Percentiles rank a stretch among this genome's conserved stretches.
Conservation (phyloP, 768 basidiomycete genomes). For the Podaxis sp. region DNA sequence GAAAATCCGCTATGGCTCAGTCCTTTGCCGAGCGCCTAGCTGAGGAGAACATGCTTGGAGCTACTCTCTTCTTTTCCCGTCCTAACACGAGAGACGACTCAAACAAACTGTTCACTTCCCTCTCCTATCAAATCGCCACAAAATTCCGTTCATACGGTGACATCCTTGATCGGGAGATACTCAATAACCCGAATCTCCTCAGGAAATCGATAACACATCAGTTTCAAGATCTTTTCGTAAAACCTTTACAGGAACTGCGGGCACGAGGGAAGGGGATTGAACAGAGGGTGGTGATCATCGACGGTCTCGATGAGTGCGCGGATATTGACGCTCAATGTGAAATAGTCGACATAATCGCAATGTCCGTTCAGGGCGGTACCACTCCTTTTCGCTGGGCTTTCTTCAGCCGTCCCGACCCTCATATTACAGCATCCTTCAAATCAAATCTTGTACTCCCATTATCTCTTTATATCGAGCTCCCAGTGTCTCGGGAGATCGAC, state of each 20-base stretch:
- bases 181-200: not conserved
- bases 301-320: conserved; percentile 18
- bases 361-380: not conserved
- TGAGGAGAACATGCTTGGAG: not conserved
- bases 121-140: not conserved
- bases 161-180: not conserved
- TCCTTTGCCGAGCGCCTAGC: not conserved
- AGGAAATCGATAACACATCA: not conserved
- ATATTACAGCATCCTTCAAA: conserved; percentile 9
- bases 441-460: not conserved
- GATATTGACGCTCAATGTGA: not conserved
- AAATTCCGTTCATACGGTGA: not conserved
- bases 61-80: conserved; percentile 8
- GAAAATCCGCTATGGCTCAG: conserved; percentile 1
- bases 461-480: conserved; percentile 3
- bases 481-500: conserved; percentile 9
- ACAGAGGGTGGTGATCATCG: conserved; percentile 9
- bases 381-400: not conserved
- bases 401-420: not conserved
- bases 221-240: not conserved
- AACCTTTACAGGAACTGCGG: not conserved
- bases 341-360: not conserved
- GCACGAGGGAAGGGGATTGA: not conserved
- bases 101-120: not conserved
- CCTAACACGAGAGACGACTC: not conserved